Percentiles rank a stretch among this genome's conserved stretches.
Conservation (phyloP, 169 alveolate genomes). For the Cryptosporidium sp. region DNA sequence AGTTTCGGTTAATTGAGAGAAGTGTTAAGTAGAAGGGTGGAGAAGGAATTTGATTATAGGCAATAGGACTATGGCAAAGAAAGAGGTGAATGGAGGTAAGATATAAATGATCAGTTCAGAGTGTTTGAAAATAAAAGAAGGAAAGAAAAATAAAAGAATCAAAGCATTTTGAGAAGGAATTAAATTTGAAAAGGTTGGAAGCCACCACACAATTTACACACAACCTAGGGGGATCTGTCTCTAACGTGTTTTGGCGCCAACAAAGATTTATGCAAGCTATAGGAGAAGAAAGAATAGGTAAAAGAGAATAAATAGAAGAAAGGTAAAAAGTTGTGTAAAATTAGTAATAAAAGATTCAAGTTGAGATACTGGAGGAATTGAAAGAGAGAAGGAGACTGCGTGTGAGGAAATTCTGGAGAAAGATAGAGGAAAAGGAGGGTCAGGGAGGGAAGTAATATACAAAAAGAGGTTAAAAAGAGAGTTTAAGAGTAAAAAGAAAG, state of each 20-base stretch:
- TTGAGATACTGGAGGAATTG: neutral
- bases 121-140: neutral
- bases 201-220: slow-evolving; percentile 27
- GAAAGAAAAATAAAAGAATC: neutral
- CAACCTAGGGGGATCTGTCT: slow-evolving; percentile 17
- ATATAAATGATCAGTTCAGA: no score
- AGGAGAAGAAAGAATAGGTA: neutral
- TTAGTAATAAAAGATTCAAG: no score
- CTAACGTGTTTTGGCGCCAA: slow-evolving; percentile 36
- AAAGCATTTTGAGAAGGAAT: neutral
- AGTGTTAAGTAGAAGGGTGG: neutral
- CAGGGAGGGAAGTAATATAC: neutral
- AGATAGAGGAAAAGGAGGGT: neutral
- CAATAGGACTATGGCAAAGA: no score
- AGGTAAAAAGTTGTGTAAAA: neutral
- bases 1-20: no score
- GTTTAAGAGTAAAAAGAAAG: neutral
- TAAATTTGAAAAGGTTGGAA: neutral
- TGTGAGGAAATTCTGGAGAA: neutral
- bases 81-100: neutral
- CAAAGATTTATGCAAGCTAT: neutral
- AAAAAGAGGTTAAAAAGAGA: neutral
- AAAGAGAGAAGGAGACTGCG: neutral
- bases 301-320: neutral
- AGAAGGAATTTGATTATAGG: neutral